A percentile compares a stretch with the other conserved stretches of the same genome.
These are phyloP conservation scores for Kalanchoe fedtschenkoi DNA, from an alignment of 164 flowering plant species.

Conservation along the genomic window DNA sequence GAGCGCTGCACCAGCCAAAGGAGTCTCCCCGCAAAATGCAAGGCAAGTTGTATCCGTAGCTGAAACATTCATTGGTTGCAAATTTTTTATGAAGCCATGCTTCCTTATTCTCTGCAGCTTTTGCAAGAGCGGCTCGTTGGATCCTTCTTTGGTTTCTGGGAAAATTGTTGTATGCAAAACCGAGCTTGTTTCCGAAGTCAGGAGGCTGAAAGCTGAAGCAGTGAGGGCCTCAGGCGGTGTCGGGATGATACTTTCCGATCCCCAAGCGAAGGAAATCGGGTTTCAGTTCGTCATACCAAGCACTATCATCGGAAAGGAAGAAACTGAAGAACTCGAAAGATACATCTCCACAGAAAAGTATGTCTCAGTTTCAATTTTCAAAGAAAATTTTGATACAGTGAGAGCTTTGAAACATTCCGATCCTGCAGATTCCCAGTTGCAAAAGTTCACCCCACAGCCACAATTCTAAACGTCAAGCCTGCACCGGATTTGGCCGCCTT, in stretches of 20 bases:
- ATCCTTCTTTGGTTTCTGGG: slow-evolving; percentile 26
- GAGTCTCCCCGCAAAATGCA: too few relatives aligned
- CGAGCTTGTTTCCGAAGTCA: slow-evolving; percentile 12
- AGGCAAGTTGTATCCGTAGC: too few relatives aligned
- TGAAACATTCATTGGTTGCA: too few relatives aligned
- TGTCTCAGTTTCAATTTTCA: too few relatives aligned
- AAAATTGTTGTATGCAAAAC: slow-evolving; percentile 34
- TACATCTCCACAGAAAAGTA: slow-evolving; percentile 28
- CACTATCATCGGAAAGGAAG: slow-evolving; percentile 24
- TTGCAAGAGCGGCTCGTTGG: slow-evolving; percentile 36
- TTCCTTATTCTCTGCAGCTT: slow-evolving; percentile 19
- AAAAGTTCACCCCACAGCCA: too few relatives aligned
- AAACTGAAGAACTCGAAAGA: slow-evolving; percentile 21
- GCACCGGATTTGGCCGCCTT: too few relatives aligned
- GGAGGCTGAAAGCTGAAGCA: slow-evolving; percentile 14
- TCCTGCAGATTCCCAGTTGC: too few relatives aligned
- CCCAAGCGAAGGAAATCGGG: slow-evolving; percentile 17
- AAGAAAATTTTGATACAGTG: too few relatives aligned
- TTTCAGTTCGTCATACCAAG: slow-evolving; percentile 24
- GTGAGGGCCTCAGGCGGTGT: slow-evolving; percentile 28
- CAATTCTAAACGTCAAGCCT: too few relatives aligned
- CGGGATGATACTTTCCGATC: slow-evolving; percentile 31
- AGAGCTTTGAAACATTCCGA: too few relatives aligned
- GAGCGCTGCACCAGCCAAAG: too few relatives aligned
- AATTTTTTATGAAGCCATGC: too few relatives aligned